Base-by-base conservation (phyloP, 805 yeast species). In the Candida piceae region DNA sequence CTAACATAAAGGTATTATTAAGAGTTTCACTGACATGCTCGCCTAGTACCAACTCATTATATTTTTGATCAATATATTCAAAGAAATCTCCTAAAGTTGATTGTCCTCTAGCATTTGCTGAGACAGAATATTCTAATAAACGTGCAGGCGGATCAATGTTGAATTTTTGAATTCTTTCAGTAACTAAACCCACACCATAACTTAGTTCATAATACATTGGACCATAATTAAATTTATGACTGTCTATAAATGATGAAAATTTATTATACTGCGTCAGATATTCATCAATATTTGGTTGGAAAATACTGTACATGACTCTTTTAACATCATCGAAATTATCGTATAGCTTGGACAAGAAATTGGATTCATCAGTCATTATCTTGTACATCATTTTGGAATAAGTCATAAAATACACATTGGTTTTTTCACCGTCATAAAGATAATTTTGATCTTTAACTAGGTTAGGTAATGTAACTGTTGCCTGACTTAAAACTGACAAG, bases 231-330 rank as follows among this genome's bases (percentile, higher is more conserved):
- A 63, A 62, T 22, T 70, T 47, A 38, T 70, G 67, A 23, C 52
- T 49, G 29, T 66, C 67, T 7, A 76, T 66, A 30, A 64, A 59
- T 4, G 55, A 53, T 4, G 67, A 45, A 27, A 77, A 62, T 7
- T 50, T 47, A 11, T 60, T 58, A 20, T 68, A 58, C 19, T 75
- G 55, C 31, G 56, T 52, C 3, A 63, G 46, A 46, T 64, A 73
- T 11, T 63, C 64, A 2, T 63, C 63, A 7, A 71, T 35, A 58
- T 29, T 73, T 45, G 38, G 56, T 71, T 77, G 34, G 72, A 69
- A 4, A 79, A 85, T 53, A 68, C 75, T 52, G 74, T 79, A 57
- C 74, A 84, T 1, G 76, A 82, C 9, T 63, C 67, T 41, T 63
- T 69, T 29, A 55, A 59, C 19, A 58, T 56, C 41, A 46, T 53